Evolutionary conservation across 1,139 yeast genomes (phyloP), one percentile per base, ranked within the genome.

Genomic region (Debaryomyces fabryi): DNA sequence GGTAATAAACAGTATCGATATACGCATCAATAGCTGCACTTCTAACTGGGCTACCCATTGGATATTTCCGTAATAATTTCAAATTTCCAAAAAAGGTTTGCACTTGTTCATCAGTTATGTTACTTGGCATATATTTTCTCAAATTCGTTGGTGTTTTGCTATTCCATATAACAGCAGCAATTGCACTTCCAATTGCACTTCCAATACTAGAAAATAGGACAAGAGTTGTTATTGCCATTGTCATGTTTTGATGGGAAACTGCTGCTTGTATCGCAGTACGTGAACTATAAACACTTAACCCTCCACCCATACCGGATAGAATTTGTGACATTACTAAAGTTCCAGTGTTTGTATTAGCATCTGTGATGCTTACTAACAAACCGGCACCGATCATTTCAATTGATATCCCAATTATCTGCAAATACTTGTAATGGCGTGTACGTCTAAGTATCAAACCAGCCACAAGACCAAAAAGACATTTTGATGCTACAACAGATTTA

Each of bases 121-220:
- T 42, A n/a, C 51, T 49, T 13, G 69, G 67, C 45, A 66, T 45
- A 47, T 58, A 55, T 20, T 55, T 42, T 47, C 53, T 50, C 46
- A 66, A 55, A 24, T 55, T 58, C 29, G 43, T 48, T 12, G 78
- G 78, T 34, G 75, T 55, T 34, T 67, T 58, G 38, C 71, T 63
- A 25, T 73, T 65, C 81, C 80, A 76, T 39, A 76, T 65, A 13
- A 78, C 78, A 50, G 78, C 79, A 23, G 78, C 71, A 38, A 76
- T 62, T 7, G 79, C 70, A 41, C 65, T 58, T 9, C 81, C 81
- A 43, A 77, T 58, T 7, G 78, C 76, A 40, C 68, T 59, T 35
- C 81, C 82, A 50, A 77, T 67, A 39, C 66, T 60, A 50, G 71
- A 68, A 55, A 68, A 65, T 39, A 79, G 61, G 10, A 68, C 54